Evolutionary conservation across 148 eudicot species (phyloP).

Genomic region (Chenopodium album): DNA sequence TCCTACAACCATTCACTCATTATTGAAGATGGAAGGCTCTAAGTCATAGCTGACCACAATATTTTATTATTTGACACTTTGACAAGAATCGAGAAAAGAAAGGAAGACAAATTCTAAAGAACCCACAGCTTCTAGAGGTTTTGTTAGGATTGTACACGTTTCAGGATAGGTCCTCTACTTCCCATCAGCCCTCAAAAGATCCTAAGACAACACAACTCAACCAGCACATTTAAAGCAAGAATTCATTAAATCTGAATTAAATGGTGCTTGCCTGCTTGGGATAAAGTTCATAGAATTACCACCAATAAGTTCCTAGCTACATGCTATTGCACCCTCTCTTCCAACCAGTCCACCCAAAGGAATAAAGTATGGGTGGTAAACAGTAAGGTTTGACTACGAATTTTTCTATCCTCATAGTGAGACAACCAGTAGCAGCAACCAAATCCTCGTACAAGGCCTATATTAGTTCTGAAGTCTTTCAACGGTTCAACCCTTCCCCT

Average conservation of each 20-base stretch:
- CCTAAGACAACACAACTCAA: background rate
- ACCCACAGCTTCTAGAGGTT: conserved; percentile 5
- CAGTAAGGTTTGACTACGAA: background rate
- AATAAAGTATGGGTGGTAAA: background rate
- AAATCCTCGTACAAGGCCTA: background rate
- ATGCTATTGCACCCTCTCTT: background rate
- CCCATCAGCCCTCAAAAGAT: background rate
- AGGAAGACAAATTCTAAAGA: background rate
- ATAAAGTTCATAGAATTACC: background rate
- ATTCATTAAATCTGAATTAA: background rate
- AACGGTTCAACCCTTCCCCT: background rate
- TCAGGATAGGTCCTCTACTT: too few species aligned
- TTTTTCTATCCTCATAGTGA: background rate
- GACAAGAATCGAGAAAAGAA: conserved; percentile 16
- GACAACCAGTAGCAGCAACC: background rate
- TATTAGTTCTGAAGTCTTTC: background rate
- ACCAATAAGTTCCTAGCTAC: background rate
- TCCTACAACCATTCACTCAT: background rate
- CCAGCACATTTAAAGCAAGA: background rate
- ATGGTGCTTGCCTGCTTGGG: background rate
- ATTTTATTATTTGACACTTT: background rate
- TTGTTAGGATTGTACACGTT: background rate
- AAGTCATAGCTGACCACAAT: conserved; percentile 2
- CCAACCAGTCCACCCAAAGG: background rate
- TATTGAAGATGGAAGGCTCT: background rate